Percentiles rank a stretch among this genome's conserved stretches.
Conservation (phyloP, 805 yeast genomes). For the Ogataea nakhonphanomensis region DNA sequence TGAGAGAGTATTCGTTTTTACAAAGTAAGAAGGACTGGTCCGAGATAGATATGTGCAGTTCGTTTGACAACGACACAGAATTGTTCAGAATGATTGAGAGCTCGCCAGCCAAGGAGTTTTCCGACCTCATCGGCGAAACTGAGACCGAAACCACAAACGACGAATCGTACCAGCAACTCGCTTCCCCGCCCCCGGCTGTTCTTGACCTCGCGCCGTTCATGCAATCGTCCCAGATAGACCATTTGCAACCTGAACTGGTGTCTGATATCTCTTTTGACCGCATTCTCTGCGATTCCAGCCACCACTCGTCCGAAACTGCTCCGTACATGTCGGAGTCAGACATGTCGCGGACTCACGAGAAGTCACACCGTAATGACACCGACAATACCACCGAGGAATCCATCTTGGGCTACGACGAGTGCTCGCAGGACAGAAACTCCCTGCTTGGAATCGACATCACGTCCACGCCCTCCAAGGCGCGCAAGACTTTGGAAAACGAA, state of each 20-base stretch:
- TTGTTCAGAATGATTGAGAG: conserved; percentile 21
- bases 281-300: background rate
- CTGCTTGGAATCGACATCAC: conserved; percentile 5
- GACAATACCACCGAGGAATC: conserved; percentile 7
- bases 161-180: background rate
- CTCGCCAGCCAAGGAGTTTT: conserved; percentile 7
- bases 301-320: background rate
- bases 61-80: conserved; percentile 27
- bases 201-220: no score
- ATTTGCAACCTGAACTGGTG: background rate
- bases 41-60: conserved; percentile 7
- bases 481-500: background rate
- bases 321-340: conserved; percentile 1
- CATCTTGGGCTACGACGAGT: conserved; percentile 4
- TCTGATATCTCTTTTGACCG: background rate
- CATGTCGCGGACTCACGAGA: conserved; percentile 3
- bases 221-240: background rate
- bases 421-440: background rate
- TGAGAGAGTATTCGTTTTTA: conserved; percentile 22
- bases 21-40: conserved; percentile 17
- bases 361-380: conserved; percentile 7
- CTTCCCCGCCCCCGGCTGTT: no score
- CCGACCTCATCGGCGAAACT: background rate
- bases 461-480: conserved; percentile 12
- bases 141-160: conserved; percentile 1